phyloP scores from a whole-genome alignment of 2,329 filamentous ascomycete genomes.

The Trichoderma atrobrunneum region DNA sequence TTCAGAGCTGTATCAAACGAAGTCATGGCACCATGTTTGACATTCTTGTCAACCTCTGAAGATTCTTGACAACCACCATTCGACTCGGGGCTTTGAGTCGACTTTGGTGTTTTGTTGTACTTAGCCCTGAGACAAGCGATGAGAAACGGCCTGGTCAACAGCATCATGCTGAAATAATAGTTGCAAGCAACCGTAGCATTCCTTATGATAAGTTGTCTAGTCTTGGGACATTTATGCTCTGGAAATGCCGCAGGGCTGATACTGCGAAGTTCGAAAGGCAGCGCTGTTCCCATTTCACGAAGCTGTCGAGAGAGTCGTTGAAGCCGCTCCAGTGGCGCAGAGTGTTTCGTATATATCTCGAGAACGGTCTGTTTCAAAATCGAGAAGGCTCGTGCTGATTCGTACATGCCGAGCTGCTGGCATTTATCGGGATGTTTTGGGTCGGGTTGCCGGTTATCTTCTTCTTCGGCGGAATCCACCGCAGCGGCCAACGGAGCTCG shows the following conservation, averaged over 20 bases:
- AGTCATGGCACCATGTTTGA: neutral
- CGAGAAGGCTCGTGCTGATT: neutral
- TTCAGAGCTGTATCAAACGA: neutral
- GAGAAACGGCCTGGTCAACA: neutral
- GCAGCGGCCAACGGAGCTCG: neutral
- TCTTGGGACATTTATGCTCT: neutral
- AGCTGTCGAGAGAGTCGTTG: neutral
- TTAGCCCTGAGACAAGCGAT: neutral
- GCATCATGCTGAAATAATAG: constrained; percentile 8
- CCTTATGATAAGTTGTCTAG: neutral
- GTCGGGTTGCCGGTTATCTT: neutral
- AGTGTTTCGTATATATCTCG: neutral
- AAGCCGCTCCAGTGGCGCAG: neutral
- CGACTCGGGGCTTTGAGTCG: neutral
- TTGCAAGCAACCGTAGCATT: neutral
- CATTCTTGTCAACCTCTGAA: neutral
- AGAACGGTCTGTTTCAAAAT: neutral
- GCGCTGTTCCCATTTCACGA: neutral
- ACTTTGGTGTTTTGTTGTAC: neutral
- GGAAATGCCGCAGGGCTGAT: neutral
- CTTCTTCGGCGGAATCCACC: neutral
- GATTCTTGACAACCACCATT: neutral
- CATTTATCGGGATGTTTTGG: neutral
- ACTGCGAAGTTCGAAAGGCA: neutral
- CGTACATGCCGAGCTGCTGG: neutral